These are phyloP conservation scores for Suillus alpinus DNA, from an alignment of 768 basidiomycete genomes.

Conservation along the genomic window DNA sequence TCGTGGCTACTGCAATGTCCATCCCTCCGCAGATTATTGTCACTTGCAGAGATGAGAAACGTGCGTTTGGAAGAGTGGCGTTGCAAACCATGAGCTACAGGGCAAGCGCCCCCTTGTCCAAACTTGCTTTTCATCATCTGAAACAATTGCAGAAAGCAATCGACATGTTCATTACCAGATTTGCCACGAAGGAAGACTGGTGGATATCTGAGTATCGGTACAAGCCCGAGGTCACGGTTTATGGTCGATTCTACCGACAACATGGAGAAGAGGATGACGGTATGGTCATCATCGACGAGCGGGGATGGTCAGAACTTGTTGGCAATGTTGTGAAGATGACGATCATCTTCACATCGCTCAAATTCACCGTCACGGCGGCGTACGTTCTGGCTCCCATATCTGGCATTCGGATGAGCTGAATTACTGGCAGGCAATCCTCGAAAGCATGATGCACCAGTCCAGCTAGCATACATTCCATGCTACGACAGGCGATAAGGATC, in stretches of 20 bases:
- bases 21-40: conserved; percentile 32
- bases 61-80: conserved; percentile 29
- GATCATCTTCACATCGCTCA: conserved; percentile 31
- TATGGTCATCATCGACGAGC: conserved; percentile 30
- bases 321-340: conserved; percentile 32
- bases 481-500: neutral
- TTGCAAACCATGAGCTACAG: conserved; percentile 33
- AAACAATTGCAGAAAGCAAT: conserved; percentile 22
- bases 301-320: conserved; percentile 30
- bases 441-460: neutral
- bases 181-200: conserved; percentile 34
- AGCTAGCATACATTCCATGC: neutral
- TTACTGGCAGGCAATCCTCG: neutral
- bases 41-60: conserved; percentile 28
- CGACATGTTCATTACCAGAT: conserved; percentile 32
- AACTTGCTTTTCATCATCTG: neutral
- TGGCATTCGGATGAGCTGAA: neutral
- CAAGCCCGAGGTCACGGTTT: conserved; percentile 32
- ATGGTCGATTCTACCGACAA: conserved; percentile 31
- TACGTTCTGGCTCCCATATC: conserved; percentile 13
- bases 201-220: conserved; percentile 34
- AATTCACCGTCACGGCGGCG: conserved; percentile 32
- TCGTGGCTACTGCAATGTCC: conserved; percentile 24
- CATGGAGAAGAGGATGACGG: conserved; percentile 33
- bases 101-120: conserved; percentile 14